Conservation (phyloP, 805 yeast genomes). For the Isabelozyma heimii region DNA sequence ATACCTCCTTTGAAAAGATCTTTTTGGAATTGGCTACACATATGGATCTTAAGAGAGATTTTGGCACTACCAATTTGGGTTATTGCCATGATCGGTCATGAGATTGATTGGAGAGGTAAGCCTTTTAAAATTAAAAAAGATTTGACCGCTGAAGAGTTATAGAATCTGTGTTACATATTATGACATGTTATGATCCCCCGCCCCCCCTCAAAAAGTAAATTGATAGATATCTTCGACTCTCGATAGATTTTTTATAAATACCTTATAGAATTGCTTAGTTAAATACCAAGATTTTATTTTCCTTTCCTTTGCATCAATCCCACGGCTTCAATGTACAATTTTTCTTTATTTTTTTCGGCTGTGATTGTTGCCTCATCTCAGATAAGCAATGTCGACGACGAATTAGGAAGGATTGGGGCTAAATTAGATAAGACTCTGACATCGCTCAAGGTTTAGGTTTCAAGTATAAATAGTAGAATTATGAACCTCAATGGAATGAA, state of each 20-base stretch:
- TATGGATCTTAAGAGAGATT: constrained; percentile 69
- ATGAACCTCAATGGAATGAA: too few species aligned
- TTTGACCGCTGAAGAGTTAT: constrained; percentile 68
- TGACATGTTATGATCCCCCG: neutral
- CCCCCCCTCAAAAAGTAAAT: neutral
- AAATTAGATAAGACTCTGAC: too few species aligned
- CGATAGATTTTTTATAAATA: too few species aligned
- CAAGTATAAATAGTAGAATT: too few species aligned
- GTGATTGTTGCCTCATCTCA: neutral
- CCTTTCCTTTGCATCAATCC: neutral
- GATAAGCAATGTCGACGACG: neutral
- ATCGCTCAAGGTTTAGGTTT: too few species aligned
- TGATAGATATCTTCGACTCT: too few species aligned
- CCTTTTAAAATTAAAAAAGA: constrained; percentile 74
- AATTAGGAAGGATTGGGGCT: neutral
- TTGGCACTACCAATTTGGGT: constrained; percentile 85
- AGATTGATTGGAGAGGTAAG: constrained; percentile 75
- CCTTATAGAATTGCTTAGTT: too few species aligned
- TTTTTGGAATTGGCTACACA: constrained; percentile 23
- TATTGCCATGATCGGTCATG: constrained; percentile 72
- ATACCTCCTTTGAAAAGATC: constrained; percentile 14
- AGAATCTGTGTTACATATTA: neutral
- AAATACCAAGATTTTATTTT: too few species aligned
- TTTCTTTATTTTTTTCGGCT: too few species aligned
- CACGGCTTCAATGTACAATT: too few species aligned